Percentiles rank a stretch among this genome's conserved stretches.
These are phyloP conservation scores for Logfia minima DNA, from an alignment of 129 eudicot genomes.

Conservation along the genomic window DNA sequence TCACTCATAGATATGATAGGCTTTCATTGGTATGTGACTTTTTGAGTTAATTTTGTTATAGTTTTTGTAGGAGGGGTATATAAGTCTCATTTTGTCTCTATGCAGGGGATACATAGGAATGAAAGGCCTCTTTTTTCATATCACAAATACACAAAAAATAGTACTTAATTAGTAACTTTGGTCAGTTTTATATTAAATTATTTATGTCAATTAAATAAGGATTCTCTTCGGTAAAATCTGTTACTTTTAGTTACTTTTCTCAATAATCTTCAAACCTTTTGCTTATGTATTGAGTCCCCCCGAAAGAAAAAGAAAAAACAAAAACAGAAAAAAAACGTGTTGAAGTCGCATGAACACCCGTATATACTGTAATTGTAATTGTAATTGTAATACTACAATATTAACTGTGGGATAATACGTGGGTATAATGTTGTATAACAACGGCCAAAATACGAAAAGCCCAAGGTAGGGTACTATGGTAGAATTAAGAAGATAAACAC, in stretches of 20 bases:
- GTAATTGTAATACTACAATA: too few species aligned
- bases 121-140: not conserved
- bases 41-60: slow-evolving; percentile 14
- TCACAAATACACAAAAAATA: not conserved
- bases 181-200: not conserved
- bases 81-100: slow-evolving; percentile 31
- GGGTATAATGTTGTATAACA: not conserved
- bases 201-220: not conserved
- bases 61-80: slow-evolving; percentile 6
- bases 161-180: too few species aligned
- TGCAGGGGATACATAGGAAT: not conserved
- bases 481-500: slow-evolving; percentile 7
- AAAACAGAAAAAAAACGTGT: too few species aligned
- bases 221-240: too few species aligned
- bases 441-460: not conserved
- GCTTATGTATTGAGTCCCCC: too few species aligned
- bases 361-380: too few species aligned
- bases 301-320: too few species aligned
- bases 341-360: too few species aligned
- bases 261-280: too few species aligned
- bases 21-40: slow-evolving; percentile 23
- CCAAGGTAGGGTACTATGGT: not conserved
- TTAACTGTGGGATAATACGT: too few species aligned
- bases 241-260: too few species aligned
- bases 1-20: slow-evolving; percentile 21